Base-by-base conservation (phyloP, 208 protist species). In the Trypanosoma theileri region DNA sequence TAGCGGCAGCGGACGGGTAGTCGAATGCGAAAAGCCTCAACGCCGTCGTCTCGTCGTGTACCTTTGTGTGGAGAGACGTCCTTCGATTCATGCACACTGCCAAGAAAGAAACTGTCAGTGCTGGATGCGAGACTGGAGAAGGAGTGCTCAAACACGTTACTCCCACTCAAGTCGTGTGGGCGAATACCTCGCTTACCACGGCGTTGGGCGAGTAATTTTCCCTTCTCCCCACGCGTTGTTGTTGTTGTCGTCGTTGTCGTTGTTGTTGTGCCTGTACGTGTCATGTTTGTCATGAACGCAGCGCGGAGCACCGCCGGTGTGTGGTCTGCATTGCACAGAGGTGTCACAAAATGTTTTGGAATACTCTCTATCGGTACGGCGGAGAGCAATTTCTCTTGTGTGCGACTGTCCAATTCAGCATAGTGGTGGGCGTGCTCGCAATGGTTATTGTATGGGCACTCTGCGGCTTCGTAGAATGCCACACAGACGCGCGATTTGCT, bases 351-450 rank as follows among this genome's bases (percentile, higher is more conserved):
- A 65, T 92, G 84, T 6, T 62, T 35, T 40, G 89, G 84, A 40
- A 95, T 86, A 11, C 35, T 72, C 12, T 85, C 77, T 21, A 87
- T 63, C 21, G 82, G 59, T 31, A 95, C 72, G 7, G 76, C 84
- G 26, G 66, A 45, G 17, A 92, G 86, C 24, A 95, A 57, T 58
- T 82, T 81, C 19, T 75, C 44, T 69, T 91, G 84, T 12, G 89
- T 82, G 19, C 28, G 59, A 16, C 66, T 16, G 54, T 68, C 75
- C 22, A 95, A 78, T 64, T 95, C 84, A 6, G 66, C 60, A 64
- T 90, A 92, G 66, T 75, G 68, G 69, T 95, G 89, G 4, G 84
- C 89, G 64, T 92, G 86, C 57, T 84, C 80, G 62, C 86, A 95
- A 52, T 75, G 61, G 44, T 60, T 60, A 4, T 70, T 66, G 56